Evolutionary conservation across 306 rosid species (phyloP).

Genomic region (Cucumis melo): DNA sequence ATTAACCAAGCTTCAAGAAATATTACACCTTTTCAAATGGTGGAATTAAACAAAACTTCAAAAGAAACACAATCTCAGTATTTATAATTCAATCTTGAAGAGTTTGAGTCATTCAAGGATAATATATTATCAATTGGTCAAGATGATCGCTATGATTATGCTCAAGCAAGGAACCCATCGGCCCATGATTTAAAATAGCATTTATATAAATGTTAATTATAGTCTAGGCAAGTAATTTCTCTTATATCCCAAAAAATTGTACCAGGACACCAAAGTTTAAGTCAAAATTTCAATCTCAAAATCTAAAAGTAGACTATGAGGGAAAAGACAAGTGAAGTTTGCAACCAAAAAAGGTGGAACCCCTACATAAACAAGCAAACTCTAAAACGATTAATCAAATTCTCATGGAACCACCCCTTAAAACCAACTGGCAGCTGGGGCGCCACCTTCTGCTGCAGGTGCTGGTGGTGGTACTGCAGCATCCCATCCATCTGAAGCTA

Average conservation of each 20-base stretch:
- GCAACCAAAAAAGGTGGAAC: background rate
- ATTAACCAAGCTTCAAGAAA: too few relatives aligned
- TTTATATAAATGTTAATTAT: background rate
- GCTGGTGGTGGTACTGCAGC: constrained; percentile 15
- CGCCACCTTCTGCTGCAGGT: constrained; percentile 15
- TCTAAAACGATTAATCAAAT: background rate
- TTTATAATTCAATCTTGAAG: too few relatives aligned
- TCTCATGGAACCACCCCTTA: background rate
- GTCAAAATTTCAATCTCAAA: constrained; percentile 3
- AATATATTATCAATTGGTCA: background rate
- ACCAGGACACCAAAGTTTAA: background rate
- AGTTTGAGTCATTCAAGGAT: background rate
- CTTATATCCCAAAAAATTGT: background rate
- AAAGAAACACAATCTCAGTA: too few relatives aligned
- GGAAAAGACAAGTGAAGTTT: background rate
- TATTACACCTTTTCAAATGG: too few relatives aligned
- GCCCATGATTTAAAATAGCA: background rate
- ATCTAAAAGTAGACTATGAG: background rate
- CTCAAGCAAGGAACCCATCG: too few relatives aligned
- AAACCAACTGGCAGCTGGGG: constrained; percentile 15
- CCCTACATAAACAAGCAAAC: background rate
- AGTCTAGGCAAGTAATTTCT: background rate
- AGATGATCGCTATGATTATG: background rate
- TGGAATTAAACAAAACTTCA: background rate
- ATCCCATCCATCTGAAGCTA: constrained; percentile 25